Conservation (phyloP, 371 early-diverging fungal genomes). For the Haplosporangium sp. region DNA sequence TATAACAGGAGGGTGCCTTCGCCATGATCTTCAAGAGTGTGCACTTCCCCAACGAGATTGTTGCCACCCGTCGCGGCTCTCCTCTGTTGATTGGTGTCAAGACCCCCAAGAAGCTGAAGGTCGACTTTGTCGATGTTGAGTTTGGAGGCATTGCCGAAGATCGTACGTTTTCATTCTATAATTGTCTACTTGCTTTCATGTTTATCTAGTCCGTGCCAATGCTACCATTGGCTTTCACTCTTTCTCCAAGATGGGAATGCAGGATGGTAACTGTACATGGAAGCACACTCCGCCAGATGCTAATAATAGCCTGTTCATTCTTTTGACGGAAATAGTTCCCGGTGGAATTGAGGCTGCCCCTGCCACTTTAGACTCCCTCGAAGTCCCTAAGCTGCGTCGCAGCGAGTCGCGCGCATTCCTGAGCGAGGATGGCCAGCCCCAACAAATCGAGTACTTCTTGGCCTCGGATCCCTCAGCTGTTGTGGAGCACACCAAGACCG, state of each 20-base stretch:
- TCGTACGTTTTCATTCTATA: conserved; percentile 56
- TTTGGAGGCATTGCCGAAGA: conserved; percentile 59
- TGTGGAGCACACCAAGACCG: conserved; percentile 98
- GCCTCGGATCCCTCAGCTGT: conserved; percentile 98
- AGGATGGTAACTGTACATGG: no score
- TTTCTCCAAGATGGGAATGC: no score
- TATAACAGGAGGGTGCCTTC: conserved; percentile 90
- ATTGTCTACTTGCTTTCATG: neutral
- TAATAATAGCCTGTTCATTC: neutral
- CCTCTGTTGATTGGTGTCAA: conserved; percentile 98
- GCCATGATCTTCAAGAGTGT: conserved; percentile 98
- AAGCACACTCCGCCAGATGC: neutral
- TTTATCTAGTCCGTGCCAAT: no score
- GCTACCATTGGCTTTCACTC: no score
- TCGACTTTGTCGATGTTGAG: conserved; percentile 88
- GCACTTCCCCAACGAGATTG: conserved; percentile 50
- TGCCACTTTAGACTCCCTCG: conserved; percentile 52
- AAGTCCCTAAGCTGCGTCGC: conserved; percentile 77
- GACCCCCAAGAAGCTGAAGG: conserved; percentile 89
- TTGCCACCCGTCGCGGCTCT: conserved; percentile 91
- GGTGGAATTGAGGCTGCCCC: conserved; percentile 51
- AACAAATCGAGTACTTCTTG: conserved; percentile 97
- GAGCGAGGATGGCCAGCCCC: conserved; percentile 90
- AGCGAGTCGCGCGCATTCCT: conserved; percentile 94
- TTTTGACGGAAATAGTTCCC: conserved; percentile 12